Evolutionary conservation across 108 stramenopile species (phyloP), one percentile per base, ranked within the genome.

Genomic region (Mediolabrus comicus): DNA sequence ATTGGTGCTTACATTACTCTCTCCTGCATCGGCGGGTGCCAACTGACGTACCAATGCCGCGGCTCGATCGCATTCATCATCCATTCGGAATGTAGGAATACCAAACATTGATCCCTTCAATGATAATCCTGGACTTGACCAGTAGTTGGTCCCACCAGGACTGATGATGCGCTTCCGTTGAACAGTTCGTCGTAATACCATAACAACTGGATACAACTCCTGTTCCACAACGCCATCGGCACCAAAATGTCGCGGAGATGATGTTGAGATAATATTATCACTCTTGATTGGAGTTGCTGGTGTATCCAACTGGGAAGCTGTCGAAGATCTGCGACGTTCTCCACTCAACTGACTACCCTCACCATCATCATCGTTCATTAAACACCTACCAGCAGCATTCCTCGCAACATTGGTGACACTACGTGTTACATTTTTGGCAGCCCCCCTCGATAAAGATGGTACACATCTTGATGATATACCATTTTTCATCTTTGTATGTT

Each of bases 41-140:
- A 89, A 58, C 35, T 84, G 78, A 22, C 82, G 67, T 19, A 90
- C 61, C 56, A 90, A 56, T 6, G 74, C 59, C 17, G 84, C 67
- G 25, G 94, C 91, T 19, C 90, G 80, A 76, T 92, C 94, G 64
- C 89, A 91, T 71, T 95, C 94, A 77, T 95, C 94, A 77, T 95
- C 94, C 72, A 95, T 71, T 52, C 94, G 83, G 67, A 90, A 94
- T 28, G 76, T 75, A 1, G 63, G 87, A 19, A 87, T 63, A 8
- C 81, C 81, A 53, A 82, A 71, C 33, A 79, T 58, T 12, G 66
- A 68, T 9, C 78, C 78, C 19, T 54, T 59, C 36, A 79, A 43
- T 34, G 71, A 72, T 24, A 72, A 35, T 4, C 78, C 71, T 13
- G 70, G 71, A 38, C 71, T 72, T 26, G 65, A 65, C 78, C 78